Base-by-base conservation (phyloP, 495 filamentous ascomycete genomes). In the Aspergillus affinis region DNA sequence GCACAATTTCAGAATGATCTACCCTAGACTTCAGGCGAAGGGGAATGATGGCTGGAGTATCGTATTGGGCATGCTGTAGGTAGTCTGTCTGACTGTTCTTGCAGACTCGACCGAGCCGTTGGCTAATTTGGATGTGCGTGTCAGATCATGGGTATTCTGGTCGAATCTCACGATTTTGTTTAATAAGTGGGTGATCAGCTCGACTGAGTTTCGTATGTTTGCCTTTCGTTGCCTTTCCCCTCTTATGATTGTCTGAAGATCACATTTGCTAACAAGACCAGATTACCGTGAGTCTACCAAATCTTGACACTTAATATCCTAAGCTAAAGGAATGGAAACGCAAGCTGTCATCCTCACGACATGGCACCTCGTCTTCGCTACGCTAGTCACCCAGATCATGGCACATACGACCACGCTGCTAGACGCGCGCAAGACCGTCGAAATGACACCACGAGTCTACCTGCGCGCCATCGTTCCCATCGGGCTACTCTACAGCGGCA, bases 291-390 rank as follows among this genome's bases (percentile, higher is more conserved):
- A 45, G 61, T 59, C 15, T 6, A 8, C 5, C 18, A 7, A 21
- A 5, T 9, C 19, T 20, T 27, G 13, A 20, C 21, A 5, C 23
- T 26, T 19, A 6, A 30, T n/a, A 19, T 21, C 6, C 32, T 4
- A 18, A 21, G 12, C 52, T 36, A 57, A 59, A 18, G 8, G 6
- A 32, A 32, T 1, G 6, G 1, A 32, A 27, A 21, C 19, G 17
- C 50, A 20, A 84, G 81, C 83, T 20, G 81, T 85, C 61, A 81
- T 88, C 61, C 81, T 92, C 55, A 91, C 89, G 73, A 88, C 84
- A 76, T 91, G 89, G 88, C 89, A 92, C 70, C 80, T 92, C 59
- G 62, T 80, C 64, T 91, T 91, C 70, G 86, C 89, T 5, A 91
- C 89, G 9, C 36, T 88, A 36, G 85, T 86, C 69, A 92, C 89